Evolutionary conservation across 2,329 filamentous ascomycete genomes (phyloP), one percentile per base, ranked within the genome.

Genomic region (Westerdykella aurantiaca): DNA sequence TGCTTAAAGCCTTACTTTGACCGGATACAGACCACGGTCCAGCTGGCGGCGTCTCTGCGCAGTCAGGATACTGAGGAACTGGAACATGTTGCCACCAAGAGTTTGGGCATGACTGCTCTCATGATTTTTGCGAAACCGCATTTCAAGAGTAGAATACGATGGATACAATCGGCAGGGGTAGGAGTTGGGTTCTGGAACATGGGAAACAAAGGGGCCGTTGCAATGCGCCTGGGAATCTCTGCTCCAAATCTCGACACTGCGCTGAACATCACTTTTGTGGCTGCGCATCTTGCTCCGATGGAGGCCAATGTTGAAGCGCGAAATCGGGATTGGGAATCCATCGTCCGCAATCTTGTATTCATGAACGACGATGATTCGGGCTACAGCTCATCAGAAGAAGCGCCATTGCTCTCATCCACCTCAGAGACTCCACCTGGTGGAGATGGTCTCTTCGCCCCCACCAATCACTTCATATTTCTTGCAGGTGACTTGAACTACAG

Each of bases 401-500:
- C 56, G 44, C 58, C 67, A 39, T 46, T 69, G 37, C 50, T 64
- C 38, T 47, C 56, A 5, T 46, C 52, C 2, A 40, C 52, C 9
- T 40, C 43, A 14, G 51, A 52, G 10, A 51, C 43, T 35, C 62
- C 51, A 31, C 48, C 47, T 31, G 60, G 80, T 53, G 66, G 77
- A 51, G 70, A 80, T 34, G 81, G 81, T 29, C 80, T 97, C 44
- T 96, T 90, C 71, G 80, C 79, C 39, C 81, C 87, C 1, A 78
- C 76, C 3, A 82, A 82, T 3, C 82, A 95, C 63, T 16, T 35
- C 33, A 73, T 96, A 1, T 95, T 97, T 64, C 75, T 97, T 38
- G 85, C 84, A 0, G 93, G 93, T 18, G 93, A 98, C 66, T 77
- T 98, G 47, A 98, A 98, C 73, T 98, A 98, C 69, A 85, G 93